phyloP scores from a whole-genome alignment of 495 filamentous ascomycete species.

The Podospora bellae-mahoneyi region DNA sequence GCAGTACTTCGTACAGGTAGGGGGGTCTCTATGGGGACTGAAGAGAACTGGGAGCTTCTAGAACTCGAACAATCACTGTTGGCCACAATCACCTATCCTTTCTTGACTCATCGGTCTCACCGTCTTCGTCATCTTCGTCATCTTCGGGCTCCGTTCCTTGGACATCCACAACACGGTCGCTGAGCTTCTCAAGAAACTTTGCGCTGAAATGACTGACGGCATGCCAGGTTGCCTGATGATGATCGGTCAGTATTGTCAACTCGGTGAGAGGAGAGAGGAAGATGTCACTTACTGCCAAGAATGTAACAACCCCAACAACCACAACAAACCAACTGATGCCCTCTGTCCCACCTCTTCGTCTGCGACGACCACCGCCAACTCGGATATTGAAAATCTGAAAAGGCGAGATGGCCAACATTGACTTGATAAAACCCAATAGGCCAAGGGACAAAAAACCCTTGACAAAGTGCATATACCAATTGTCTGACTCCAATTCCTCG shows the following conservation, averaged over 20 bases:
- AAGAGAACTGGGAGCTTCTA: background rate
- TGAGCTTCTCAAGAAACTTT: conserved; percentile 66
- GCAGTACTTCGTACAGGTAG: conserved; percentile 40
- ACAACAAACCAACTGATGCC: conserved; percentile 74
- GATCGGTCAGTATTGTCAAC: conserved; percentile 26
- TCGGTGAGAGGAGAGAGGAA: background rate
- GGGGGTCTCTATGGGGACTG: background rate
- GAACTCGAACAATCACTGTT: background rate
- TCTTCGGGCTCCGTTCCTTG: conserved; percentile 49
- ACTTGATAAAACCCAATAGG: conserved; percentile 79
- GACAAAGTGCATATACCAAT: conserved; percentile 78
- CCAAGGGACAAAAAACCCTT: conserved; percentile 86
- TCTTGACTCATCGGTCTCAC: conserved; percentile 30
- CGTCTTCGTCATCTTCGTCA: conserved; percentile 66
- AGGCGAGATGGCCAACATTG: conserved; percentile 68
- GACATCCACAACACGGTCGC: conserved; percentile 78
- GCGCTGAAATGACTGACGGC: conserved; percentile 67
- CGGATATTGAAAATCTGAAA: conserved; percentile 75
- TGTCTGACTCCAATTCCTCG: conserved; percentile 46
- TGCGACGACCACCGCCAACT: conserved; percentile 44
- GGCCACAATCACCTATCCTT: conserved; percentile 23
- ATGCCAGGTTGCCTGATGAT: conserved; percentile 70
- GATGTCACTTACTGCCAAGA: conserved; percentile 66
- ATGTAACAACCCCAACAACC: conserved; percentile 73
- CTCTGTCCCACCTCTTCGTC: conserved; percentile 59